Conservation (phyloP, 106 monocot species). For the Amphibolis antarctica region DNA sequence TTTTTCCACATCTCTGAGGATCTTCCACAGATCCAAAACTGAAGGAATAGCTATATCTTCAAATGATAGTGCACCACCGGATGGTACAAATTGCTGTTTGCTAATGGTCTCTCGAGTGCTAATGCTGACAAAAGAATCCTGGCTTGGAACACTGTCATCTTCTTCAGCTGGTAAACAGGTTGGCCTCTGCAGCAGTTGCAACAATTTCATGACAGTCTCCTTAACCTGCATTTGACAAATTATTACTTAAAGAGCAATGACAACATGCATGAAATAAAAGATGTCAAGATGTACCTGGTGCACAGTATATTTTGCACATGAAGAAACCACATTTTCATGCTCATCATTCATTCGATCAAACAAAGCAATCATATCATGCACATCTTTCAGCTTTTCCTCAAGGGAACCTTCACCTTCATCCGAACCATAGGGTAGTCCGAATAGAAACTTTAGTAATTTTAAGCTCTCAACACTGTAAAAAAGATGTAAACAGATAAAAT, state of each 20-base stretch:
- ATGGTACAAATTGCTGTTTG: constrained; percentile 22
- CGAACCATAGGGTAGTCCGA: constrained; percentile 44
- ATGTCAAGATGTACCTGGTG: constrained; percentile 27
- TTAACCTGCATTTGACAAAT: constrained; percentile 29
- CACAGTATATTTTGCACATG: constrained; percentile 17
- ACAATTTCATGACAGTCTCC: constrained; percentile 36
- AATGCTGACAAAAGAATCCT: constrained; percentile 7
- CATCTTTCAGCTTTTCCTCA: constrained; percentile 34
- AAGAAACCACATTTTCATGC: constrained; percentile 16
- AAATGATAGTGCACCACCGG: constrained; percentile 6
- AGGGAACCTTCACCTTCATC: constrained; percentile 7
- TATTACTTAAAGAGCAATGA: neutral
- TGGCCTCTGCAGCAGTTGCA: constrained; percentile 28
- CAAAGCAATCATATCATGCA: constrained; percentile 25
- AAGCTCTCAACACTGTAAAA: constrained; percentile 28
- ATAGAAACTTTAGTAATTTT: constrained; percentile 49
- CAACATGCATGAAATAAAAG: no score
- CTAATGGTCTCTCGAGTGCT: constrained; percentile 14
- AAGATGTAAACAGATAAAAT: neutral
- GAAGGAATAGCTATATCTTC: constrained; percentile 16
- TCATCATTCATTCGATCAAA: constrained; percentile 33
- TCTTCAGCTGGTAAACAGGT: constrained; percentile 11
- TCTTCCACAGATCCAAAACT: constrained; percentile 45
- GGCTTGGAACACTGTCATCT: constrained; percentile 15
- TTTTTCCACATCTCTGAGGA: constrained; percentile 27